These are phyloP conservation scores for Ogataea siamensis DNA, from an alignment of 805 yeast species.

Conservation along the genomic window DNA sequence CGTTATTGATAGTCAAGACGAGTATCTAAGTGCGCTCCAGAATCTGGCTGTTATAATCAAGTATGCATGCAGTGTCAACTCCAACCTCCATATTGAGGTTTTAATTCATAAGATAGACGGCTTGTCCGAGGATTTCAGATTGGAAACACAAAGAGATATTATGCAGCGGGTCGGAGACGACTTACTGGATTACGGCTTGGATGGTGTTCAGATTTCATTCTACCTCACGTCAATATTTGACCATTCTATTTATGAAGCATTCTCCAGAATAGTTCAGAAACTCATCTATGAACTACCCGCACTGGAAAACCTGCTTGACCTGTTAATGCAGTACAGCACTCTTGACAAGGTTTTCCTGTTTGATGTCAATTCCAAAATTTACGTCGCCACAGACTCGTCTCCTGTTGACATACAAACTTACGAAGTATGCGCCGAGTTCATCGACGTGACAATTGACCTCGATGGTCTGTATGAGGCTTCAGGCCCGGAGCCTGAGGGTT, in stretches of 20 bases:
- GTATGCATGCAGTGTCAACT: slow-evolving; percentile 81
- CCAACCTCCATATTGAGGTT: slow-evolving; percentile 84
- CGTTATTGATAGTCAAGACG: slow-evolving; percentile 95
- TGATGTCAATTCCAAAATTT: slow-evolving; percentile 88
- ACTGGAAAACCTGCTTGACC: slow-evolving; percentile 83
- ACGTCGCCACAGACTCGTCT: slow-evolving; percentile 92
- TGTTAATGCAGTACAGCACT: slow-evolving; percentile 81
- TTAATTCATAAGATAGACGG: slow-evolving; percentile 96
- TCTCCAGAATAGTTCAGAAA: slow-evolving; percentile 89
- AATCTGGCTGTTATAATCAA: slow-evolving; percentile 85
- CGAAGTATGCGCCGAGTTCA: slow-evolving; percentile 96
- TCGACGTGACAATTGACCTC: slow-evolving; percentile 88
- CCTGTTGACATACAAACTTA: slow-evolving; percentile 95
- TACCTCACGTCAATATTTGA: slow-evolving; percentile 93
- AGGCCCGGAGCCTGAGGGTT: slow-evolving; percentile 5
- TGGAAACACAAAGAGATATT: slow-evolving; percentile 94
- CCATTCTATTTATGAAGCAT: slow-evolving; percentile 93
- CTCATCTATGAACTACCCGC: slow-evolving; percentile 85
- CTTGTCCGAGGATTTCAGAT: slow-evolving; percentile 84
- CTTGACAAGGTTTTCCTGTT: slow-evolving; percentile 92
- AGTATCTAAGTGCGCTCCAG: slow-evolving; percentile 86
- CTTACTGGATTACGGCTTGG: slow-evolving; percentile 81
- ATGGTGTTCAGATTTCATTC: slow-evolving; percentile 87
- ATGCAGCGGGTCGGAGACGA: slow-evolving; percentile 96
- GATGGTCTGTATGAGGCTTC: slow-evolving; percentile 59